Base-by-base conservation (phyloP, 371 early-diverging fungal genomes). In the Basidiobolus meristosporus region DNA sequence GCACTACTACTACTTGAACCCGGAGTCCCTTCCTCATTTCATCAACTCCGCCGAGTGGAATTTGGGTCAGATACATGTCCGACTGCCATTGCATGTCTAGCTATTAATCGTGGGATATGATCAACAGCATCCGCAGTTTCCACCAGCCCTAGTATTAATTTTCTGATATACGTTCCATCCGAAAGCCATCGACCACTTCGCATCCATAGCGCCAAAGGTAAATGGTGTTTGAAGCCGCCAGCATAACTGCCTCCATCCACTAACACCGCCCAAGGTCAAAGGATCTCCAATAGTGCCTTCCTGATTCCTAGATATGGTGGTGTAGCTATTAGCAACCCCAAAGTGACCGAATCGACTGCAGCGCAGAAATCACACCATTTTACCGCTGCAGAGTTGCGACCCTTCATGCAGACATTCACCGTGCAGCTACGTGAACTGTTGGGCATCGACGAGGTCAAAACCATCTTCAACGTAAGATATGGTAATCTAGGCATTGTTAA, bases 301-400 rank as follows among this genome's bases (percentile, higher is more conserved):
- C 42, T 86, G 19, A 75, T 92, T 28, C 87, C 90, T 31, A 79
- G 80, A 14, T 95, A 91, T 91, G 96, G 96, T 11, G 93, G 92
- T 14, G 63, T 92, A 23, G 59, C 65, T 0, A 75, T 95, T 31
- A 52, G 60, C 11, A 91, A 91, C 30, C 54, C 59, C 15, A 59
- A 60, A 0, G 43, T 36, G 1, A 38, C 9, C 31, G 44, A 17
- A 12, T 26, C 36, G 31, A 31, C 43, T 22, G 23, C 36, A 34
- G 31, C 22, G 10, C 37, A 40, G 32, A 36, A 37, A 38, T 44
- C 52, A 41, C 43, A 54, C 38, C 18, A 41, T 30, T 49, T 65
- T 30, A 43, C 62, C n/a, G 45, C 48, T 20, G 52, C 54, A 12
- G 72, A 77, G 4, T 51, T 91, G 43, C 60, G 77, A 32, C 68